Evolutionary conservation across 2,329 filamentous ascomycete genomes (phyloP), one percentile per base, ranked within the genome.

Genomic region (Diaporthe capsici): DNA sequence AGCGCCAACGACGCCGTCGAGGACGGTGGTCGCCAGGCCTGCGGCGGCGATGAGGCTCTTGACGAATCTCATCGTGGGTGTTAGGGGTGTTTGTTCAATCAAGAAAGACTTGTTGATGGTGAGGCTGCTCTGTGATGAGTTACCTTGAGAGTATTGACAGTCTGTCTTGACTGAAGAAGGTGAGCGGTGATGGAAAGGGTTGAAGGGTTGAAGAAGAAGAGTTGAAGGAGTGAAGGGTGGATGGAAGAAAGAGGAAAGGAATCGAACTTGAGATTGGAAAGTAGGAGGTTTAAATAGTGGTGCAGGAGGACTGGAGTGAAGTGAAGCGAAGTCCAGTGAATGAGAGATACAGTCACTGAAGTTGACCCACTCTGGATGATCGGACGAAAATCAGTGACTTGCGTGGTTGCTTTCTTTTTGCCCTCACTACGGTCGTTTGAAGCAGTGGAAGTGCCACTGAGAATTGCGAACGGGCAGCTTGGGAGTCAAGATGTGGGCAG

Each of bases 41-140:
- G 49, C 65, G 8, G 34, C n/a, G 47, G 49, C 65, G 65, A 70
- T 1, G 65, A 70, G 49, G 47, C 31, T 70, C 65, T 70, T 70
- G 49, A 42, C 65, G 31, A 42, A 42, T 34, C 34, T 70, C 65
- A 70, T 70, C 15, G 65, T 55, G 65, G n/a, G 22, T 1, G 1
- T 12, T 25, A 8, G 8, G 65, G 34, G 34, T 49, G 22, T 8
- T 15, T 20, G 42, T 51, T 2, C 22, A 53, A 53, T 70, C 65
- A 70, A 55, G 65, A 42, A 25, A 47, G 65, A 55, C 47, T 44
- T 68, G 31, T 25, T 68, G 63, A 1, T 37, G 47, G 12, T 25
- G 22, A 70, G 17, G 65, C 34, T 55, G 22, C 65, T 28, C 34
- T 61, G 20, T 53, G 47, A 20, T 42, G 49, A 20, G 34, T 17